Evolutionary conservation across 306 rosid species (phyloP), one percentile per base, ranked within the genome.

Genomic region (Alnus glutinosa): DNA sequence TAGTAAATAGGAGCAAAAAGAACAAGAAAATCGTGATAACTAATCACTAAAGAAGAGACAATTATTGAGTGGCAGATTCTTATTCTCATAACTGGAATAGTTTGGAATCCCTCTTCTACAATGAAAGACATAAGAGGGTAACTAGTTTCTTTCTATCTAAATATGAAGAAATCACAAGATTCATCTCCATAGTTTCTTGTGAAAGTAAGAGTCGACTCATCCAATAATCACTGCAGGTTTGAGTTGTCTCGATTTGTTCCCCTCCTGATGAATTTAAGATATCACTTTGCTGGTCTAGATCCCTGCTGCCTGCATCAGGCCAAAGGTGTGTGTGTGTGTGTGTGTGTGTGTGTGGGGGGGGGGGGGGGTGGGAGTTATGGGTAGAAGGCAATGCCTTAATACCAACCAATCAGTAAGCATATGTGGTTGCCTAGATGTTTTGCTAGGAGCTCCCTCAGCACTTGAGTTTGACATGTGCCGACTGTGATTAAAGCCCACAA

Each of bases 371-470:
- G 34, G 34, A 10, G 28, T 68, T 7, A 4, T 67, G 72, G 55
- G 64, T 10, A 0, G 28, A 49, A 48, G 47, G 15, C 9, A 16
- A 76, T 50, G 42, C n/a, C 6, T 30, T 30, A 30, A 16, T 61
- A 37, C 2, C 3, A 1, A 15, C 36, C 11, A 2, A 39, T 37
- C 37, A 12, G 51, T 14, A 36, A 36, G 34, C 18, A 23, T 28
- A 39, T 5, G 61, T 19, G 23, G 52, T 19, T 74, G 77, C 47
- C 48, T 11, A n/a, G 52, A 30, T 15, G 16, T 23, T 49, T 59
- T 61, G 39, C 55, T 59, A 23, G 16, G 36, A 75, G 64, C 42
- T 23, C 69, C 13, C 36, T 58, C 66, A 42, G 68, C 75, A 77
- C 37, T 64, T 77, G 9, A 2, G 15, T 51, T 36, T 75, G 42